A percentile compares a stretch with the other conserved stretches of the same genome.
Evolutionary conservation across 192 early-diverging fungal species (phyloP).

Genomic region (Helicostylum pulchrum): DNA sequence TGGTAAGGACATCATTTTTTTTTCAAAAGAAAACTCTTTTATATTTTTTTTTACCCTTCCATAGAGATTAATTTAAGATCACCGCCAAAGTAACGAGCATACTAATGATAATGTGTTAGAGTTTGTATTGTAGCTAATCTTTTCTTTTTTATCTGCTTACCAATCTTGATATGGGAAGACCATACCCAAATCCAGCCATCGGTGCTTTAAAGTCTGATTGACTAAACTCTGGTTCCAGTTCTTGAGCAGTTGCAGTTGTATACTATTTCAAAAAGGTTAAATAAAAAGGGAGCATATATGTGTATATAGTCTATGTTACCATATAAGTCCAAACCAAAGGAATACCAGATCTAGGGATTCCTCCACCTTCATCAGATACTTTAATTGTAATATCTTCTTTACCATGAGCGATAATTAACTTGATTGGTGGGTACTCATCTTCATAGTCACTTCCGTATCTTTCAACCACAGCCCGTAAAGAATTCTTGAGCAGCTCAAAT

Average conservation of each 20-base stretch:
- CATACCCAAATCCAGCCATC: constrained; percentile 91
- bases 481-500: constrained; percentile 98
- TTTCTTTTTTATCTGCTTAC: constrained; percentile 25
- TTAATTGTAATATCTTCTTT: constrained; percentile 96
- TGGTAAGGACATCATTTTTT: neutral
- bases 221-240: constrained; percentile 53
- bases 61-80: constrained; percentile 90
- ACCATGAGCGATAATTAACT: constrained; percentile 84
- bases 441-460: constrained; percentile 73
- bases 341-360: constrained; percentile 85
- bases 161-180: constrained; percentile 82
- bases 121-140: neutral
- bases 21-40: neutral
- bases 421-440: constrained; percentile 91
- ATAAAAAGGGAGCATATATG: neutral
- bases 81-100: constrained; percentile 96
- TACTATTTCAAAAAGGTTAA: constrained; percentile 38
- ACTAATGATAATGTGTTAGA: constrained; percentile 36
- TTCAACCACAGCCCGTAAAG: constrained; percentile 92
- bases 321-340: constrained; percentile 95
- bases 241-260: constrained; percentile 71
- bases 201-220: constrained; percentile 79
- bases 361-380: constrained; percentile 92
- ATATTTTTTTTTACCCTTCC: constrained; percentile 66
- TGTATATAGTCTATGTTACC: constrained; percentile 32